Evolutionary conservation across 2,329 filamentous ascomycete species (phyloP), one percentile per base, ranked within the genome.

Genomic region (Nothomitra cinnamomea): DNA sequence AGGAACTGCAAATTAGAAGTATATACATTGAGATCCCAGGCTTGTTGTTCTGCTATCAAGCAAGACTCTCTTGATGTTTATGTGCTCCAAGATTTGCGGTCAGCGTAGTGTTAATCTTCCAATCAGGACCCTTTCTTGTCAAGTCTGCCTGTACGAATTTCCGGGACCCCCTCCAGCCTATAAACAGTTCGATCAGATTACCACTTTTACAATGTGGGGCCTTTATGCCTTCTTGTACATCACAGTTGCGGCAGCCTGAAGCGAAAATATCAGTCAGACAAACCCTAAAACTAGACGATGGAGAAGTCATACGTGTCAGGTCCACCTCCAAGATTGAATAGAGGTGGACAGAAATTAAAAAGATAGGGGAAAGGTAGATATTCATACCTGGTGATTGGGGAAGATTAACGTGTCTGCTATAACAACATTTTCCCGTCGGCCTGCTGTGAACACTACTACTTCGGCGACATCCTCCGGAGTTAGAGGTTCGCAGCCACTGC

Each of bases 381-480:
- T n/a, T 66, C 75, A 68, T 67, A 87, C 87, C 77, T 95, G 89
- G 65, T 95, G 88, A 62, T 83, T 92, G 3, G 89, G 89, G 68
- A 84, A 95, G 53, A 95, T 73, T 57, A 95, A 69, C 4, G 86
- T 84, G 68, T 95, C 89, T 19, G 89, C 89, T 60, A 95, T 69
- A 19, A 95, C 87, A 3, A 95, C 87, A 65, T 95, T 95, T 70
- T 95, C 87, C 60, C 83, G 79, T 61, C 89, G 78, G 2, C 84
- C 83, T 2, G 85, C 87, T 1, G 84, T 76, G 64, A 95, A 95
- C 6, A 95, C 88, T 35, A 95, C 75, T 28, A 94, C 76, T 70
- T 95, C 89, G 12, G 89, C 89, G 63, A 95, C 88, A 63, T 95
- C 89, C 51, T 92, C 86, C 0, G 85, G 85, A 0, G 87, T 94